A percentile compares a stretch with the other conserved stretches of the same genome.
These are phyloP conservation scores for Amauroascus verrucosus DNA, from an alignment of 2,329 filamentous ascomycete species.

Conservation along the genomic window DNA sequence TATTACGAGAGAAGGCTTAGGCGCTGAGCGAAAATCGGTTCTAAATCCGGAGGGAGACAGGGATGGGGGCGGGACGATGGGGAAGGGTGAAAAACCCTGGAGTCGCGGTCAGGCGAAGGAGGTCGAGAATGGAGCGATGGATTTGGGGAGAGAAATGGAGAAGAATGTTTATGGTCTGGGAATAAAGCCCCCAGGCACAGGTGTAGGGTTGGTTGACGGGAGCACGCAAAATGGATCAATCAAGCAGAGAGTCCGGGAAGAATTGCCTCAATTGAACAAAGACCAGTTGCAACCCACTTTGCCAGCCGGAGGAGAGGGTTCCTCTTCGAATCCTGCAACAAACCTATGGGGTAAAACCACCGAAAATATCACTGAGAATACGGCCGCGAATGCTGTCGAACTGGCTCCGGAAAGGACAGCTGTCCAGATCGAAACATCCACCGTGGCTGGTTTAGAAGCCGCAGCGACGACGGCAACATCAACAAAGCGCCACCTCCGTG, in stretches of 20 bases:
- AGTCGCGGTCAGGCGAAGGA: background rate
- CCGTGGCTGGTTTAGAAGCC: background rate
- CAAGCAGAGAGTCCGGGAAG: background rate
- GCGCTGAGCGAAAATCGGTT: background rate
- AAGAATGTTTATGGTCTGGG: background rate
- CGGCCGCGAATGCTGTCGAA: background rate
- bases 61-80: background rate
- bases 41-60: background rate
- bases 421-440: constrained; percentile 12
- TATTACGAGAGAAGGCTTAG: background rate
- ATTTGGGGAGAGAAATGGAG: background rate
- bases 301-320: background rate
- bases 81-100: background rate
- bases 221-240: no score
- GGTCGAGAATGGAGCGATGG: background rate
- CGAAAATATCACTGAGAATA: background rate
- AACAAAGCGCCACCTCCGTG: background rate
- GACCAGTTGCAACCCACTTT: background rate
- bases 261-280: background rate
- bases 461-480: background rate
- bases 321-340: background rate
- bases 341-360: background rate
- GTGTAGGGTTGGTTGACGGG: background rate
- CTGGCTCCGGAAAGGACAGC: constrained; percentile 12
- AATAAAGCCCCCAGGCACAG: background rate